Evolutionary conservation across 2,329 filamentous ascomycete genomes (phyloP).

Genomic region (Dactylonectria estremocensis): DNA sequence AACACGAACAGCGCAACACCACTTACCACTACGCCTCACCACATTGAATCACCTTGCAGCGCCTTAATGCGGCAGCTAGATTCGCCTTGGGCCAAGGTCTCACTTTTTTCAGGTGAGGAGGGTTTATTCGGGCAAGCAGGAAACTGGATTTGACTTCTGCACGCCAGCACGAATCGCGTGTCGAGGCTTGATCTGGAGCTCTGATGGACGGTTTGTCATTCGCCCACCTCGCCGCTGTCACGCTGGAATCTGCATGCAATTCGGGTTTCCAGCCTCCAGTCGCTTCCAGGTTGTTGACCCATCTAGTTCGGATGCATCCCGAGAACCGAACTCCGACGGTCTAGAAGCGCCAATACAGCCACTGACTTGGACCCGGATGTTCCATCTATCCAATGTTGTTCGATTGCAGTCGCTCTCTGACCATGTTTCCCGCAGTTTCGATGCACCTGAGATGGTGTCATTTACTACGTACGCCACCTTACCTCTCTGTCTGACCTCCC

Average conservation of each 20-base stretch:
- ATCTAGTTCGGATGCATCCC: not conserved
- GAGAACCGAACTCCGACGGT: not conserved
- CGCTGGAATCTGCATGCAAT: not conserved
- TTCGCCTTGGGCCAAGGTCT: conserved; percentile 20
- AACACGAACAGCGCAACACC: conserved; percentile 42
- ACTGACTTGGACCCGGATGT: not conserved
- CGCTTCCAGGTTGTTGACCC: not conserved
- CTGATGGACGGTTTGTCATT: not conserved
- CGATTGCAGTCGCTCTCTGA: not conserved
- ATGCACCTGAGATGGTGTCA: conserved; percentile 12
- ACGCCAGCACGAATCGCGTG: not conserved
- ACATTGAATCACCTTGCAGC: conserved; percentile 44
- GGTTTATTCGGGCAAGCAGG: not conserved
- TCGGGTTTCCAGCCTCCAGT: not conserved
- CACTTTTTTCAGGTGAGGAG: conserved; percentile 29
- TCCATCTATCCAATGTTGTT: not conserved
- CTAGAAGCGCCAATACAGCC: conserved; percentile 19
- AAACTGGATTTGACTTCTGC: not conserved
- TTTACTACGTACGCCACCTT: not conserved
- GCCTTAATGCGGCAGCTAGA: conserved; percentile 32
- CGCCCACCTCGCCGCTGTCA: not conserved
- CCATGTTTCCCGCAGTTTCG: not conserved
- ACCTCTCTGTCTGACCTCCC: not conserved
- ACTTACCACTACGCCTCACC: conserved; percentile 16
- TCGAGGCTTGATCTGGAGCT: not conserved